phyloP scores from a whole-genome alignment of 192 early-diverging fungal species.

The Coemansia sp. region DNA sequence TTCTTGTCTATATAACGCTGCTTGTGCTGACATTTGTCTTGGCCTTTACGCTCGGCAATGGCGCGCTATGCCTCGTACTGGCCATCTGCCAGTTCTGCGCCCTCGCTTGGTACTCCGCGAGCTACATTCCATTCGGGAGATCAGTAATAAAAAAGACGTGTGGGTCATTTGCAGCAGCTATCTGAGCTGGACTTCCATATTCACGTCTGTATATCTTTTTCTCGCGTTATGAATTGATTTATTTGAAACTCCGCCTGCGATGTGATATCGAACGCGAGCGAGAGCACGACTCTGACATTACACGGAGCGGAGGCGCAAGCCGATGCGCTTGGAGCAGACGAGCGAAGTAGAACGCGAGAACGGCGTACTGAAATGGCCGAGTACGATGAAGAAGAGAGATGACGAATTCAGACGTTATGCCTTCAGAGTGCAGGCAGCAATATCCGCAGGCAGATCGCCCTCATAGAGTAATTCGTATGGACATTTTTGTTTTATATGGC shows the following conservation, averaged over 20 bases:
- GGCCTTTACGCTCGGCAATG: conserved; percentile 66
- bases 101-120: conserved; percentile 82
- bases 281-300: too few relatives aligned
- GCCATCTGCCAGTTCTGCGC: conserved; percentile 89
- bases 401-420: too few relatives aligned
- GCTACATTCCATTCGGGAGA: conserved; percentile 92
- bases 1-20: conserved; percentile 67
- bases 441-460: too few relatives aligned
- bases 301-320: too few relatives aligned
- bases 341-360: too few relatives aligned
- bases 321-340: too few relatives aligned
- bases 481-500: too few relatives aligned
- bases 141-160: conserved; percentile 62
- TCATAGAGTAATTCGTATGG: too few relatives aligned
- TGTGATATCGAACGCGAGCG: too few relatives aligned
- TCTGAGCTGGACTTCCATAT: conserved; percentile 7
- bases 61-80: conserved; percentile 77
- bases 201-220: background rate
- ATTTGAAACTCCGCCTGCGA: background rate
- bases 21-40: conserved; percentile 74
- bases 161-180: conserved; percentile 54
- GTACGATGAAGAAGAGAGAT: too few relatives aligned
- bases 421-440: too few relatives aligned
- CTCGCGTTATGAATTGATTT: background rate
- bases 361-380: too few relatives aligned